Evolutionary conservation across 2,329 filamentous ascomycete genomes (phyloP).

Genomic region (Stenocarpella maydis): DNA sequence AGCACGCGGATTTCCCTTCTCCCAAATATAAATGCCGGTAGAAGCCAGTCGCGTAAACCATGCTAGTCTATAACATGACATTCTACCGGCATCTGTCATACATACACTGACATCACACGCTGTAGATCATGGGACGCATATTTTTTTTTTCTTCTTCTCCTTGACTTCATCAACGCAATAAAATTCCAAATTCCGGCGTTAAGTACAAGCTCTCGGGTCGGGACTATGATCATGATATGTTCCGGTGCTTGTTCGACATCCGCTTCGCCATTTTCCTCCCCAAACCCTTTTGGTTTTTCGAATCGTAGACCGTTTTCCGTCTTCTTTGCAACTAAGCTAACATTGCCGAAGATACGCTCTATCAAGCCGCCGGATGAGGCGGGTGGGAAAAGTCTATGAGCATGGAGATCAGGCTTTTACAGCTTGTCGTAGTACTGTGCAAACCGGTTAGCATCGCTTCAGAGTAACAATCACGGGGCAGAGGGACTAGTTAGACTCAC

Average conservation of each 20-base stretch:
- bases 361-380: conserved; percentile 51
- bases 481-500: conserved; percentile 66
- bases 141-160: too few relatives aligned
- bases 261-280: conserved; percentile 46
- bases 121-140: neutral
- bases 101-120: too few relatives aligned
- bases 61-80: too few relatives aligned
- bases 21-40: too few relatives aligned
- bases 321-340: conserved; percentile 36
- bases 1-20: too few relatives aligned
- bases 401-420: conserved; percentile 66
- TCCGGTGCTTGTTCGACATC: conserved; percentile 47
- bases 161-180: conserved; percentile 30
- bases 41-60: too few relatives aligned
- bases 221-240: conserved; percentile 47
- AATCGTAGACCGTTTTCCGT: conserved; percentile 35
- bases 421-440: conserved; percentile 97
- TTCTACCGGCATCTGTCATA: too few relatives aligned
- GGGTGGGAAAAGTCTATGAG: conserved; percentile 54
- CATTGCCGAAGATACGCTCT: conserved; percentile 47
- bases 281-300: conserved; percentile 24
- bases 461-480: neutral
- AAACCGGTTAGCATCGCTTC: conserved; percentile 47
- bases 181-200: conserved; percentile 48
- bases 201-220: conserved; percentile 51